Conservation (phyloP, 192 early-diverging fungal genomes). For the Podila clonocystis region DNA sequence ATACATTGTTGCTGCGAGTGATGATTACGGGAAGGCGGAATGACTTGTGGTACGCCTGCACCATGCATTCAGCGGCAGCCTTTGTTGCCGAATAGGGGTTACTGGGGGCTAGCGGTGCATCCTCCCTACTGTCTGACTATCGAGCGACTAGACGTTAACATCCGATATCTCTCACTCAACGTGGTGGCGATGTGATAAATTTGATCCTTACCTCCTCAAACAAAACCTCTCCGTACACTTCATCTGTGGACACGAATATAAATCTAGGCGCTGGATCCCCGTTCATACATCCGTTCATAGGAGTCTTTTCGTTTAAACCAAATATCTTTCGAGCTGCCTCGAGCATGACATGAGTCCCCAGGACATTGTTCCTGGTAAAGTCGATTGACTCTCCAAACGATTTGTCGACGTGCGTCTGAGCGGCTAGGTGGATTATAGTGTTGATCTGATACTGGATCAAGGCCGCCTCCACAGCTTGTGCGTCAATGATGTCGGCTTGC, state of each 20-base stretch:
- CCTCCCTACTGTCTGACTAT: slow-evolving; percentile 73
- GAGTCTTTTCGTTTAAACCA: not conserved
- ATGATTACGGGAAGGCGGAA: slow-evolving; percentile 83
- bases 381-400: slow-evolving; percentile 87
- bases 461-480: slow-evolving; percentile 69
- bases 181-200: not conserved
- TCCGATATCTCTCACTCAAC: too few relatives aligned
- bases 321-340: slow-evolving; percentile 66
- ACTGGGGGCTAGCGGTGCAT: slow-evolving; percentile 70
- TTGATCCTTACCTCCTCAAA: slow-evolving; percentile 53
- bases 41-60: slow-evolving; percentile 79
- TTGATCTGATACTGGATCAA: slow-evolving; percentile 75
- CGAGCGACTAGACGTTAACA: not conserved
- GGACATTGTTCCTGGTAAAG: slow-evolving; percentile 81
- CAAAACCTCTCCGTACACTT: slow-evolving; percentile 81
- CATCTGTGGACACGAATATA: slow-evolving; percentile 84
- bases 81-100: slow-evolving; percentile 91
- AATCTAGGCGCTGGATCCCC: slow-evolving; percentile 64
- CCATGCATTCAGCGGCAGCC: slow-evolving; percentile 84
- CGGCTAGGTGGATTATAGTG: slow-evolving; percentile 81
- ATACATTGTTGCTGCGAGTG: slow-evolving; percentile 84
- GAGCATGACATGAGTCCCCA: slow-evolving; percentile 85
- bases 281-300: not conserved
- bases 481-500: slow-evolving; percentile 74
- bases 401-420: slow-evolving; percentile 87